Evolutionary conservation across 371 early-diverging fungal genomes (phyloP), one percentile per base, ranked within the genome.

Genomic region (Rhizomucor pusillus): DNA sequence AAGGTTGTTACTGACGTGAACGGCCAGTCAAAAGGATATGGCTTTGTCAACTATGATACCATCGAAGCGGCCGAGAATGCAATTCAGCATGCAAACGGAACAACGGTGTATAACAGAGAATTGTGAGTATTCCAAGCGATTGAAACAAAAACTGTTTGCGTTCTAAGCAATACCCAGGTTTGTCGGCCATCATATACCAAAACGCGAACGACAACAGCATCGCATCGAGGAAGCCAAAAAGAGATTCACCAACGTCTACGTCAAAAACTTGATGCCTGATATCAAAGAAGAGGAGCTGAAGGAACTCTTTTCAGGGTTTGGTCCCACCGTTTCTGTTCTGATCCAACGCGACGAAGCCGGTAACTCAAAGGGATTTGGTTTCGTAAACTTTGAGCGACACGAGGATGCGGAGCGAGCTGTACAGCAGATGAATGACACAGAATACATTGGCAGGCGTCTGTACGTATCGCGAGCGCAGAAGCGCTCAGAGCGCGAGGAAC

Each of bases 381-480:
- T 98, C 75, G 92, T 99, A 67, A 99, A 99, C 84, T 99, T 85
- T 76, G 90, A 87, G 58, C 71, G 75, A 43, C 94, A 95, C 75
- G 94, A 95, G 52, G 85, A 85, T 52, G 99, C 99, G 23, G 80
- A 85, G 58, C 76, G 66, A 25, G 99, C 99, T 10, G 94, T 99
- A 19, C 89, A 90, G 47, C 90, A 85, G 50, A 83, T 99, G 71
- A 90, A 99, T 76, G 97, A 94, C 51, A 84, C 85, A 46, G 94
- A 95, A 33, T 79, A 86, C 61, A 73, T 84, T 60, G 95, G 93
- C 24, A 92, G 95, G 76, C 86, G 85, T 54, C 77, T 99, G 45
- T 97, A 91, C 72, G 98, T 99, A n/a, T 87, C 93, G 44, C 92
- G 97, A 56, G 99, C 99, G 52, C 99, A 99, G 81, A 97, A 92